Conservation (phyloP, 75 land plant species). For the Selaginella tamariscina region DNA sequence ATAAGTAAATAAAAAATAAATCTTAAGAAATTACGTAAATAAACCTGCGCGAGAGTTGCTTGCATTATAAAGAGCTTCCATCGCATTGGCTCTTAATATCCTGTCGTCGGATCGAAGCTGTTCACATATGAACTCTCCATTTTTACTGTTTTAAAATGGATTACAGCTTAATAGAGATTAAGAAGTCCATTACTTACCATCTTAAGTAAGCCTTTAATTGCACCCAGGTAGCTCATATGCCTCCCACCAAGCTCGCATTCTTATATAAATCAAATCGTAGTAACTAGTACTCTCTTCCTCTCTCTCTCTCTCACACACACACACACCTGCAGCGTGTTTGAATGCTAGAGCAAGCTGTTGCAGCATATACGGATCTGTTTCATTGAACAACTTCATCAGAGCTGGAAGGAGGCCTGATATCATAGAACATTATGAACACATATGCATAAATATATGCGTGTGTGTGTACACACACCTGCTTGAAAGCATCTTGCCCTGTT, state of each 20-base stretch:
- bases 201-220: conserved; percentile 19
- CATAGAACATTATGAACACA: too few species aligned
- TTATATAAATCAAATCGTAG: conserved; percentile 4
- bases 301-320: not conserved
- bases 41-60: conserved; percentile 13
- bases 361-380: conserved; percentile 16
- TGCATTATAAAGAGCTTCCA: conserved; percentile 17
- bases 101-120: conserved; percentile 12
- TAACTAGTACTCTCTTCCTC: not conserved
- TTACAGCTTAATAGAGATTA: not conserved
- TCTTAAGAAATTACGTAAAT: not conserved
- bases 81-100: conserved; percentile 18
- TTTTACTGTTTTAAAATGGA: not conserved
- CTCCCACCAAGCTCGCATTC: conserved; percentile 12
- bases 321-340: conserved; percentile 19
- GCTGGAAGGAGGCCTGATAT: conserved; percentile 21
- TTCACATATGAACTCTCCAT: too few species aligned
- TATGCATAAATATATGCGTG: not conserved
- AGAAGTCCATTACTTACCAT: conserved; percentile 14
- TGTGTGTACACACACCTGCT: conserved; percentile 13
- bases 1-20: not conserved
- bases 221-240: conserved; percentile 17
- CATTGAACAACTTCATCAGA: conserved; percentile 12
- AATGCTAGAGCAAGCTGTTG: conserved; percentile 23
- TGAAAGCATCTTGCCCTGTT: conserved; percentile 19